Conservation (phyloP, 1,284 basidiomycete species). For the Irpex sp. region DNA sequence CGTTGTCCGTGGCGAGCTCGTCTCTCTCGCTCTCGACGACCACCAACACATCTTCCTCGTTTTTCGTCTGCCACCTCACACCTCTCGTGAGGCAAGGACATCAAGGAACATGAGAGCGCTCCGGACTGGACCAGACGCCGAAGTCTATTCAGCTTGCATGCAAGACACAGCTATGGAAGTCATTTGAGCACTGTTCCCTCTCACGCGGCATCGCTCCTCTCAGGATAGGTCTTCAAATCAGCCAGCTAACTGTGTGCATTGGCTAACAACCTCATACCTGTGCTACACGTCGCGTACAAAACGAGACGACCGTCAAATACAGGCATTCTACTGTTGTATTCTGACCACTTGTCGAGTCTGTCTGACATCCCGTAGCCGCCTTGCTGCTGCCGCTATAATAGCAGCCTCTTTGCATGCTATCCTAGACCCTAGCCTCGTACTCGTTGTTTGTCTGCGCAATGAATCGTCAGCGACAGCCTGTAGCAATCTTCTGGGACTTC, state of each 20-base stretch:
- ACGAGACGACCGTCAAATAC: background rate
- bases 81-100: background rate
- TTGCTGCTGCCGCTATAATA: background rate
- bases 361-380: background rate
- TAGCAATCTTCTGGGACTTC: conserved; percentile 63
- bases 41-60: background rate
- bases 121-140: background rate
- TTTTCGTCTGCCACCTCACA: background rate
- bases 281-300: background rate
- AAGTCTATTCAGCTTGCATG: background rate
- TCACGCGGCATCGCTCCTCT: background rate
- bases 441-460: background rate
- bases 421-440: background rate
- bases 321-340: background rate
- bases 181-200: background rate
- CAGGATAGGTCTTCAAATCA: background rate
- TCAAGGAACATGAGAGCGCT: background rate
- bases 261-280: background rate
- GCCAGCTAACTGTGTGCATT: background rate
- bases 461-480: conserved; percentile 25
- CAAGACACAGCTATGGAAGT: background rate
- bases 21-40: background rate
- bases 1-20: background rate
- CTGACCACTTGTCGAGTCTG: background rate
- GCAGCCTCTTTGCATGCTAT: background rate